phyloP scores from a whole-genome alignment of 2,329 filamentous ascomycete genomes.

The Colletotrichum salicis region DNA sequence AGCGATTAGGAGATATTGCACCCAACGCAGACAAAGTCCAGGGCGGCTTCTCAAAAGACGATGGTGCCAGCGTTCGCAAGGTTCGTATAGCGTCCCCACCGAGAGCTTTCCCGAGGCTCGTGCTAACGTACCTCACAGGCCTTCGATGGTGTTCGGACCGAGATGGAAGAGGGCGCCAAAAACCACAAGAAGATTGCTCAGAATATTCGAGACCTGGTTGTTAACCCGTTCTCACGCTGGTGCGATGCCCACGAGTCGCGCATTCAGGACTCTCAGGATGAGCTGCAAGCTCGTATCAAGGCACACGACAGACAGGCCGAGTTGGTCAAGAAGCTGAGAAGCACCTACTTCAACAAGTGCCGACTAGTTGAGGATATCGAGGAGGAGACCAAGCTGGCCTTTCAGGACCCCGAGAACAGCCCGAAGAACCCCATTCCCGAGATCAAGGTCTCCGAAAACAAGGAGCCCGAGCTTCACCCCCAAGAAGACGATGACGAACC shows the following conservation, averaged over 20 bases:
- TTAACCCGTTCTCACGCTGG: constrained; percentile 94
- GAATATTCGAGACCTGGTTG: constrained; percentile 94
- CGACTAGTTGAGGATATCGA: constrained; percentile 94
- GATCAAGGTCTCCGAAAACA: constrained; percentile 84
- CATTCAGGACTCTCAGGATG: constrained; percentile 93
- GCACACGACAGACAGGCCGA: constrained; percentile 93
- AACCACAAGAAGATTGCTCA: constrained; percentile 96
- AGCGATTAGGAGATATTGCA: constrained; percentile 82
- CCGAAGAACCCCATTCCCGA: constrained; percentile 78
- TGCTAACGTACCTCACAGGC: constrained; percentile 65
- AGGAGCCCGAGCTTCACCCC: constrained; percentile 68
- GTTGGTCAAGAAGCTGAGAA: constrained; percentile 88
- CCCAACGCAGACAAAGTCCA: constrained; percentile 82
- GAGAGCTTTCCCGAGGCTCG: constrained; percentile 11
- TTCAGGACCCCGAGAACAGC: constrained; percentile 84
- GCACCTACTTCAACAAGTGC: constrained; percentile 99
- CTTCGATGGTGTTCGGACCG: constrained; percentile 89
- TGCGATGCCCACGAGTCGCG: constrained; percentile 93
- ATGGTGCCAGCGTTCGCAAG: constrained; percentile 96
- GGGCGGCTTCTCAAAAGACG: constrained; percentile 88
- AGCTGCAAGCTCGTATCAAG: constrained; percentile 90
- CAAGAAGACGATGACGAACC: constrained; percentile 82
- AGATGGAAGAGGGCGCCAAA: constrained; percentile 90
- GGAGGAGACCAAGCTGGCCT: constrained; percentile 98
- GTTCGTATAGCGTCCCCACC: constrained; percentile 17